Evolutionary conservation across 169 alveolate species (phyloP), one percentile per base, ranked within the genome.

Genomic region (Plasmodium berghei): DNA sequence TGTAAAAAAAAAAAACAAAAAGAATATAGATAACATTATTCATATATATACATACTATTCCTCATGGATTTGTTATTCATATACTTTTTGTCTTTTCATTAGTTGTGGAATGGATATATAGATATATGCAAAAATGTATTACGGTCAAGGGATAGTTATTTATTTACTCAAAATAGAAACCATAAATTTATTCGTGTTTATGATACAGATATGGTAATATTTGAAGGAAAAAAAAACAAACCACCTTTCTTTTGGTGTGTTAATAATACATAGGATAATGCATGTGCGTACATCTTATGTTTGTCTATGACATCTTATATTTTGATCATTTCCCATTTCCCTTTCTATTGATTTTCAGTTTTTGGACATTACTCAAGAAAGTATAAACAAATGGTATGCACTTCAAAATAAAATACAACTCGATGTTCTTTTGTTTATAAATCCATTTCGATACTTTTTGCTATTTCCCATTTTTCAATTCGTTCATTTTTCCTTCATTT

Each of bases 101-200:
- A 75, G 88, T 56, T 75, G 20, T 75, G 88, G 88, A 22, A 20
- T 56, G 88, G 88, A 5, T 75, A 75, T 56, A 62, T 75, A 16
- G 88, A 75, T 67, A 62, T 75, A 10, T 75, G 88, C 88, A 75
- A 75, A 24, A 55, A 34, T 14, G 55, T 75, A 16, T 56, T 75
- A 42, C 62, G 64, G n/a, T 48, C 40, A 5, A 61, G 88, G 56
- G 88, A 75, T 16, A 74, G 56, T 5, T 75, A 75, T 34, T 42
- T 75, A 10, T 75, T 62, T 49, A 75, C 67, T 54, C 75, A 74
- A 26, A 75, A 55, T 46, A 62, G 45, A 49, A 63, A 55, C 6
- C 88, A 75, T 18, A 45, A 74, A 40, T 75, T 75, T 56, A 75
- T 75, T 16, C 45, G 49, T 42, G 88, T 74, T 20, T 75, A 75